phyloP scores from a whole-genome alignment of 225 moss, liverwort and hornwort genomes.

The Thuidium tamariscinum region DNA sequence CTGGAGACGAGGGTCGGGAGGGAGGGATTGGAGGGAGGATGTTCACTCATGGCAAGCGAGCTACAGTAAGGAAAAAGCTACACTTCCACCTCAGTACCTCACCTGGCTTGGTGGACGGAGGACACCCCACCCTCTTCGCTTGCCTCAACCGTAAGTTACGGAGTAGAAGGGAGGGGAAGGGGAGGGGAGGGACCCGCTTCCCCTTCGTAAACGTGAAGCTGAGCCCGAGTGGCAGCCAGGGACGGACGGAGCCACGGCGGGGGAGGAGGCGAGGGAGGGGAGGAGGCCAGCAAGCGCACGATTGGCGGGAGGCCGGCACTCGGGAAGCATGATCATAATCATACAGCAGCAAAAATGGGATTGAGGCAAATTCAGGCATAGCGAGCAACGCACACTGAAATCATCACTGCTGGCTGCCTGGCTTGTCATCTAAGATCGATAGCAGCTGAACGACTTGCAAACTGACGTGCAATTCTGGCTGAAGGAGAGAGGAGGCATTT shows the following conservation, averaged over 20 bases:
- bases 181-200: not conserved
- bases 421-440: no score
- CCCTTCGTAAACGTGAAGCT: not conserved
- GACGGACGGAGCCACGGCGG: not conserved
- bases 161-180: not conserved
- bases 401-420: not conserved
- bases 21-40: not conserved
- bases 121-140: not conserved
- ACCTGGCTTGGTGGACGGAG: not conserved
- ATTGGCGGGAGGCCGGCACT: not conserved
- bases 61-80: no score
- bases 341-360: not conserved
- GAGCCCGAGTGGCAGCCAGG: no score
- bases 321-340: not conserved
- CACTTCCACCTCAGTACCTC: no score
- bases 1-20: not conserved
- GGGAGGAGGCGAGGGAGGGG: no score
- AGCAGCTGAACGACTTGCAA: not conserved
- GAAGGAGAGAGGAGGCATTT: not conserved
- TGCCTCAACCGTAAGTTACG: no score
- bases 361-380: not conserved
- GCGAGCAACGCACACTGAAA: not conserved
- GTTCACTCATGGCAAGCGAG: not conserved
- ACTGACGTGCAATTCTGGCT: not conserved
- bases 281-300: no score